Evolutionary conservation across 1,284 basidiomycete genomes (phyloP).

Genomic region (Meripilus lineatus): DNA sequence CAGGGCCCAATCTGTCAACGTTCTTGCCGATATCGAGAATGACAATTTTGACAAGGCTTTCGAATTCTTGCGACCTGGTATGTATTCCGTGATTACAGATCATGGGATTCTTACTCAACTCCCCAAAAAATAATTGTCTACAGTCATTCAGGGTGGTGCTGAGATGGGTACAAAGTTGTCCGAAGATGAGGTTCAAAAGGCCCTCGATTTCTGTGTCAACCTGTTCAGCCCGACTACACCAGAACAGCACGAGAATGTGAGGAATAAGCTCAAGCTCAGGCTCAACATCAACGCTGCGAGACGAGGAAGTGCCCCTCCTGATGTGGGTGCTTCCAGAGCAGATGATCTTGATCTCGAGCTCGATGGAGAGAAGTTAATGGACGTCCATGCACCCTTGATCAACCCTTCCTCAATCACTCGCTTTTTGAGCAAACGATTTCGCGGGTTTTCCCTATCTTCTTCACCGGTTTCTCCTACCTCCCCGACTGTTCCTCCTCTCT

Average conservation of each 20-base stretch:
- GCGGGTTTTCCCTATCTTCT: not conserved
- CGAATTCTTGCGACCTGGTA: constrained; percentile 54
- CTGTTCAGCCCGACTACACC: constrained; percentile 35
- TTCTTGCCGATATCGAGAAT: constrained; percentile 52
- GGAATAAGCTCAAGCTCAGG: constrained; percentile 18
- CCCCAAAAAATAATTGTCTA: constrained; percentile 1
- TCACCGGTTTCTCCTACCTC: constrained; percentile 4
- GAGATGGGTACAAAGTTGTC: constrained; percentile 67
- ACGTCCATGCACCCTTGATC: constrained; percentile 26
- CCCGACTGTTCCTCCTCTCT: not conserved
- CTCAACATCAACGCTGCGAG: constrained; percentile 7
- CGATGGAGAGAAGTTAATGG: constrained; percentile 16
- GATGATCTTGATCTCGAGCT: not conserved
- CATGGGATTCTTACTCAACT: not conserved
- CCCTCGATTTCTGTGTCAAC: constrained; percentile 37
- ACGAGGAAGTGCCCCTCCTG: not conserved
- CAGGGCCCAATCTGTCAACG: constrained; percentile 42
- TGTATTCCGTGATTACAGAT: constrained; percentile 14
- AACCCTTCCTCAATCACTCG: constrained; percentile 18
- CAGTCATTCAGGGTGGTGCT: constrained; percentile 72
- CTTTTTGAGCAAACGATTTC: constrained; percentile 11
- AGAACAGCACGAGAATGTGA: constrained; percentile 29
- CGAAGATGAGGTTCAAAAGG: constrained; percentile 59
- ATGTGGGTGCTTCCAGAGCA: not conserved
- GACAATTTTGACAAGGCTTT: constrained; percentile 62